Conservation (phyloP, 495 filamentous ascomycete genomes). For the Daldinia loculata region DNA sequence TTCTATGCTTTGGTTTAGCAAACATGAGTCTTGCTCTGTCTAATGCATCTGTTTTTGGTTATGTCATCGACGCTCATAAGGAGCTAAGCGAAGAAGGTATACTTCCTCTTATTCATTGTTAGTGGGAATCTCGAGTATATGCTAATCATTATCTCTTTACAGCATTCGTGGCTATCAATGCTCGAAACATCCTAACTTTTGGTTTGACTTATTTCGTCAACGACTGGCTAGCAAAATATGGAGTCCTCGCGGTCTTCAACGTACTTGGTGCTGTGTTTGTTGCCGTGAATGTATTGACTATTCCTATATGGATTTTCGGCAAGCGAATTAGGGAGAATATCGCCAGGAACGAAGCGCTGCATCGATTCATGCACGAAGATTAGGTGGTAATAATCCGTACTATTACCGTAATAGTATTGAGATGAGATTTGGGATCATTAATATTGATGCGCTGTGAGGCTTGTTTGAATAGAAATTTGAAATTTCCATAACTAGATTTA, state of each 20-base stretch:
- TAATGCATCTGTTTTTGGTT: conserved; percentile 62
- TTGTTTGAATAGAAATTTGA: background rate
- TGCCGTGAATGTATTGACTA: conserved; percentile 56
- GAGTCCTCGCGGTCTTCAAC: conserved; percentile 59
- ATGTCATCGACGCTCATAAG: conserved; percentile 63
- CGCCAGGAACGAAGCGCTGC: conserved; percentile 55
- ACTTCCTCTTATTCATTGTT: background rate
- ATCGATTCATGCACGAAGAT: conserved; percentile 61
- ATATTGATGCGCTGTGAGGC: background rate
- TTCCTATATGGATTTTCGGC: conserved; percentile 65
- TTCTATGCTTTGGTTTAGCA: conserved; percentile 61
- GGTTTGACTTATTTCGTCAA: conserved; percentile 64
- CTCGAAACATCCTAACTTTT: conserved; percentile 62
- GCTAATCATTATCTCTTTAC: conserved; percentile 21
- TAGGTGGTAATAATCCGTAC: conserved; percentile 15
- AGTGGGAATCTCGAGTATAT: background rate
- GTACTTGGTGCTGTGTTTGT: conserved; percentile 60
- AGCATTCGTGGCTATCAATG: conserved; percentile 66
- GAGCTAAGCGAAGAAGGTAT: conserved; percentile 58
- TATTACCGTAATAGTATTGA: background rate
- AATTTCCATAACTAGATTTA: background rate
- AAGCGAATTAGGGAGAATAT: conserved; percentile 58
- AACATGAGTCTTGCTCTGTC: conserved; percentile 64
- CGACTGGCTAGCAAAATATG: conserved; percentile 57
- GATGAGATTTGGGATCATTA: background rate